Conservation (phyloP, 192 early-diverging fungal genomes). For the Chytriomyces sp. region DNA sequence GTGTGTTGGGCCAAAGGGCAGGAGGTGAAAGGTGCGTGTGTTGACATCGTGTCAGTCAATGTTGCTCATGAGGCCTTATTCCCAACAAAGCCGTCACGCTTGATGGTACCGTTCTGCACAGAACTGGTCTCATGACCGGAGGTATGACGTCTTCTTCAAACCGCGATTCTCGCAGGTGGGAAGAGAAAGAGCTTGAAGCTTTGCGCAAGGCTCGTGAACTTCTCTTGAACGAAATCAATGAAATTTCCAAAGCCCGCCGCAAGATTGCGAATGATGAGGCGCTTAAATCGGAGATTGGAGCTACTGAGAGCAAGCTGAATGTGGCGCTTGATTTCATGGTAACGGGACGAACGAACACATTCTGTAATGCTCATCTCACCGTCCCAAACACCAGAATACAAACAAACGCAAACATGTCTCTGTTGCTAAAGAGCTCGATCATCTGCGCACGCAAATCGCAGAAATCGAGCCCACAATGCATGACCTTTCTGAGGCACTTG, state of each 20-base stretch:
- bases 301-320: constrained; percentile 44
- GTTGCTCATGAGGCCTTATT: neutral
- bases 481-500: constrained; percentile 14
- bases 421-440: constrained; percentile 45
- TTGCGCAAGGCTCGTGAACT: constrained; percentile 70
- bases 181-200: constrained; percentile 82
- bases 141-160: constrained; percentile 46
- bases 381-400: constrained; percentile 13
- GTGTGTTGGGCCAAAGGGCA: constrained; percentile 82
- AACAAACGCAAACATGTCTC: constrained; percentile 30
- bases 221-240: constrained; percentile 71
- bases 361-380: neutral
- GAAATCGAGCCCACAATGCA: constrained; percentile 1
- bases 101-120: constrained; percentile 94
- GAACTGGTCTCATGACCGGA: constrained; percentile 93
- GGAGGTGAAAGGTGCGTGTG: constrained; percentile 75
- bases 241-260: constrained; percentile 65
- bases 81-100: constrained; percentile 71
- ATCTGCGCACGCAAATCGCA: constrained; percentile 43
- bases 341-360: neutral
- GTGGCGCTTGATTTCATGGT: constrained; percentile 68
- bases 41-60: neutral
- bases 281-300: constrained; percentile 28
- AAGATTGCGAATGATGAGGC: constrained; percentile 43
- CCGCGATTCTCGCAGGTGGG: constrained; percentile 72